phyloP scores from a whole-genome alignment of 2,329 filamentous ascomycete genomes.

The Ilyonectria sp. region DNA sequence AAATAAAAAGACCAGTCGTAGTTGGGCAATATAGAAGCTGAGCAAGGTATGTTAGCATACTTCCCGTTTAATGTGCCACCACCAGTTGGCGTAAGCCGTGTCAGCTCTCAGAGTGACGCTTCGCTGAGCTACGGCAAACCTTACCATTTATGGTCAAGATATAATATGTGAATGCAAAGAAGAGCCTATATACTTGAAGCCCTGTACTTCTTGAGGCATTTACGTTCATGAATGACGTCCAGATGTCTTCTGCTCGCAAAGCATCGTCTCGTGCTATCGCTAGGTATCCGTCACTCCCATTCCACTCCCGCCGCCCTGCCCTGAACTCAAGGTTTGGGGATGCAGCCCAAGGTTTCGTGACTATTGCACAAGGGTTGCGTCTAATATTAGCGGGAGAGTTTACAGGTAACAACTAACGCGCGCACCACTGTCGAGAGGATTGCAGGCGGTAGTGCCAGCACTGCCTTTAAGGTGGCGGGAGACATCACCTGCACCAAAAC shows the following conservation, averaged over 20 bases:
- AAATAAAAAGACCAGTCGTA: neutral
- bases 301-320: neutral
- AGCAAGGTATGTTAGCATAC: neutral
- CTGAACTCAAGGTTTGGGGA: neutral
- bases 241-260: conserved; percentile 3
- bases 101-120: too few species aligned
- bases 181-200: neutral
- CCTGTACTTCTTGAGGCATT: neutral
- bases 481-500: too few species aligned
- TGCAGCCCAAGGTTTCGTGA: neutral
- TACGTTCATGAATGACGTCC: neutral
- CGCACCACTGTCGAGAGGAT: neutral
- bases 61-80: neutral
- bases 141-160: too few species aligned
- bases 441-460: neutral
- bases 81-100: too few species aligned
- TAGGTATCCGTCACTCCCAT: neutral
- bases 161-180: too few species aligned
- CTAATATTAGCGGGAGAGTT: neutral
- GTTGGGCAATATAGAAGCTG: neutral
- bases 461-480: too few species aligned
- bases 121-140: too few species aligned
- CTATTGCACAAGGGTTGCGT: neutral
- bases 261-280: neutral
- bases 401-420: neutral